Percentiles rank a stretch among this genome's conserved stretches.
Conservation (phyloP, 805 yeast genomes). For the Peterozyma toletana region DNA sequence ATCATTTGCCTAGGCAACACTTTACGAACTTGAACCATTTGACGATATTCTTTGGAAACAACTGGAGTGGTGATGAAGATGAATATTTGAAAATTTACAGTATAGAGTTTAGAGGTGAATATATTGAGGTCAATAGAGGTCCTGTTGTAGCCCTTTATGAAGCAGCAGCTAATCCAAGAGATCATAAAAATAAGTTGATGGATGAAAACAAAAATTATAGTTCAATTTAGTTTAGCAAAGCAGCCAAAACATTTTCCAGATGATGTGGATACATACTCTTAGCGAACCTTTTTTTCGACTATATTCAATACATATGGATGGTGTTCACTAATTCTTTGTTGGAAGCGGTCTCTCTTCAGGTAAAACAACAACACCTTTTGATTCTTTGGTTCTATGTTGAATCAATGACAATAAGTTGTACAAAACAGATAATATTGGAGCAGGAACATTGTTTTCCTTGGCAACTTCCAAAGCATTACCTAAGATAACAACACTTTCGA, state of each 20-base stretch:
- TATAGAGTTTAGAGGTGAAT: slow-evolving; percentile 76
- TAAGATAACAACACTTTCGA: slow-evolving; percentile 35
- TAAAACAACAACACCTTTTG: slow-evolving; percentile 17
- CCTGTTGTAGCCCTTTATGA: slow-evolving; percentile 80
- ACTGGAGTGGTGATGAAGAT: slow-evolving; percentile 57
- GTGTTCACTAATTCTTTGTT: too few relatives aligned
- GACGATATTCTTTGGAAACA: slow-evolving; percentile 60
- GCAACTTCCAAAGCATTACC: slow-evolving; percentile 32
- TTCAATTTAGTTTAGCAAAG: too few relatives aligned
- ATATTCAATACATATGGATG: too few relatives aligned
- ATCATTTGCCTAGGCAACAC: slow-evolving; percentile 64
- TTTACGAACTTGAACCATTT: slow-evolving; percentile 67
- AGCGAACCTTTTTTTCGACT: too few relatives aligned
- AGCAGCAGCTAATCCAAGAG: slow-evolving; percentile 88
- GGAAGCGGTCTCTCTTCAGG: slow-evolving; percentile 23
- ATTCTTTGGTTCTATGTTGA: slow-evolving; percentile 24
- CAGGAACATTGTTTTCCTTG: slow-evolving; percentile 18
- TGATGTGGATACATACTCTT: too few relatives aligned
- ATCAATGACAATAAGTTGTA: slow-evolving; percentile 20
- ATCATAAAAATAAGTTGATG: slow-evolving; percentile 46
- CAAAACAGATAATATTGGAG: slow-evolving; percentile 21
- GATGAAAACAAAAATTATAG: slow-evolving; percentile 13
- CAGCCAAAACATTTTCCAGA: too few relatives aligned
- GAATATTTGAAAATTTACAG: slow-evolving; percentile 54
- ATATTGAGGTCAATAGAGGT: slow-evolving; percentile 45